A percentile compares a stretch with the other conserved stretches of the same genome.
These are phyloP conservation scores for Cryphonectria nitschkei DNA, from an alignment of 2,329 filamentous ascomycete species.

Conservation along the genomic window DNA sequence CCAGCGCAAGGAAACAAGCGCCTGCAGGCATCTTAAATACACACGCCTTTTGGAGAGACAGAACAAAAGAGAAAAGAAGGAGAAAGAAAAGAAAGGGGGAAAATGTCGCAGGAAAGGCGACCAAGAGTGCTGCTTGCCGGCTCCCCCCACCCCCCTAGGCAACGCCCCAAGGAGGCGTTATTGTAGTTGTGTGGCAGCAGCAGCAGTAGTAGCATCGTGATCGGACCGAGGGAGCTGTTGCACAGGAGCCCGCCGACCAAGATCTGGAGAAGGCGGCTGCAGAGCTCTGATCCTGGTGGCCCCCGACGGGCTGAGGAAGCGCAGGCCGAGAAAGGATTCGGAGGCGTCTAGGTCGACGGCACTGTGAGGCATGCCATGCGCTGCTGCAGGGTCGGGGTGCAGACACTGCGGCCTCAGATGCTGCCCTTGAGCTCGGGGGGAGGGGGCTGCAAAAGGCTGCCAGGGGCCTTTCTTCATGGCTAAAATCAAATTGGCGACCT, in stretches of 20 bases:
- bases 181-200: not conserved
- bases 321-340: conserved; percentile 23
- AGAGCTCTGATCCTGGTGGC: conserved; percentile 10
- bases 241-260: conserved; percentile 22
- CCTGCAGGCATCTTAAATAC: conserved; percentile 20
- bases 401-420: conserved; percentile 16
- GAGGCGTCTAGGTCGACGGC: conserved; percentile 32
- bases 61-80: not conserved
- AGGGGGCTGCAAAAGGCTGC: conserved; percentile 14
- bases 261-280: conserved; percentile 10
- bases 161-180: not conserved
- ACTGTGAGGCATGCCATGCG: conserved; percentile 29
- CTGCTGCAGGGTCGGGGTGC: conserved; percentile 33
- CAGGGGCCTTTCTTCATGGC: conserved; percentile 1
- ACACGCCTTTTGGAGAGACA: conserved; percentile 4
- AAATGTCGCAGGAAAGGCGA: conserved; percentile 13
- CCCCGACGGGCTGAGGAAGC: conserved; percentile 16
- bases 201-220: conserved; percentile 16
- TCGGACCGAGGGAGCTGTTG: conserved; percentile 25
- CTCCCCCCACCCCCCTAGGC: not conserved
- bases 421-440: conserved; percentile 20
- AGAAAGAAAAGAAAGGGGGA: not conserved
- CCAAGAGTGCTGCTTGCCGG: conserved; percentile 19
- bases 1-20: conserved; percentile 23
- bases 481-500: conserved; percentile 3